These are phyloP conservation scores for Eudorina sp. DNA, from an alignment of 139 green algal species.

Conservation along the genomic window DNA sequence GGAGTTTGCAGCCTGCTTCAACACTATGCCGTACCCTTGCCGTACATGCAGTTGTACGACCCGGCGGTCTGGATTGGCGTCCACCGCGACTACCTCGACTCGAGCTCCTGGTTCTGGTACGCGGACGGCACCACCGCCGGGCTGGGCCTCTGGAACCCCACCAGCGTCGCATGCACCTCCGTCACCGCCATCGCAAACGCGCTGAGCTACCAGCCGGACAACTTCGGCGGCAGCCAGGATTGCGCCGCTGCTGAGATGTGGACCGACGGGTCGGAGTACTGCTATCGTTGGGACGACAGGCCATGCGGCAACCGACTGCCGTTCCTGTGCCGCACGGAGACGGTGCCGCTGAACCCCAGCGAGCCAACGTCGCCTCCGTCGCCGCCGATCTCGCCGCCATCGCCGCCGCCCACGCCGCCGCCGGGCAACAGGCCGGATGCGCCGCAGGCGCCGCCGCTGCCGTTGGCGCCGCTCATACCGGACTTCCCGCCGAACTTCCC, in stretches of 20 bases:
- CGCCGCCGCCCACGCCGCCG: neutral
- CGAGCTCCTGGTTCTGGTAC: slow-evolving; percentile 14
- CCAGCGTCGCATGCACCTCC: neutral
- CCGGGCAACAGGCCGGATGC: neutral
- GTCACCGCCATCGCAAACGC: neutral
- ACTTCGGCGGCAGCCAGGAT: slow-evolving; percentile 23
- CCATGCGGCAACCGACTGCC: neutral
- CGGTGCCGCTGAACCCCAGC: neutral
- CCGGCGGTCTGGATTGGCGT: slow-evolving; percentile 37
- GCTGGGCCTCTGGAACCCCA: neutral
- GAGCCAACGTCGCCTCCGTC: neutral
- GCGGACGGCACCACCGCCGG: neutral
- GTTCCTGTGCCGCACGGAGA: slow-evolving; percentile 34
- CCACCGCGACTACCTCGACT: neutral
- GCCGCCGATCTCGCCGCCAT: neutral
- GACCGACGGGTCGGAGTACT: neutral
- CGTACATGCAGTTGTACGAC: slow-evolving; percentile 22
- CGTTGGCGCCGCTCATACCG: neutral
- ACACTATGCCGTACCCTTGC: too few relatives aligned
- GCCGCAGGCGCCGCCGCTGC: neutral
- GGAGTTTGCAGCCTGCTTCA: too few relatives aligned
- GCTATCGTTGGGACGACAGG: slow-evolving; percentile 36
- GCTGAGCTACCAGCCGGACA: slow-evolving; percentile 40
- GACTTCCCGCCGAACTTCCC: neutral
- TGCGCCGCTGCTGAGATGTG: slow-evolving; percentile 24